A percentile compares a stretch with the other conserved stretches of the same genome.
Conservation (phyloP, 1,284 basidiomycete genomes). For the Rhodotorula sp. region DNA sequence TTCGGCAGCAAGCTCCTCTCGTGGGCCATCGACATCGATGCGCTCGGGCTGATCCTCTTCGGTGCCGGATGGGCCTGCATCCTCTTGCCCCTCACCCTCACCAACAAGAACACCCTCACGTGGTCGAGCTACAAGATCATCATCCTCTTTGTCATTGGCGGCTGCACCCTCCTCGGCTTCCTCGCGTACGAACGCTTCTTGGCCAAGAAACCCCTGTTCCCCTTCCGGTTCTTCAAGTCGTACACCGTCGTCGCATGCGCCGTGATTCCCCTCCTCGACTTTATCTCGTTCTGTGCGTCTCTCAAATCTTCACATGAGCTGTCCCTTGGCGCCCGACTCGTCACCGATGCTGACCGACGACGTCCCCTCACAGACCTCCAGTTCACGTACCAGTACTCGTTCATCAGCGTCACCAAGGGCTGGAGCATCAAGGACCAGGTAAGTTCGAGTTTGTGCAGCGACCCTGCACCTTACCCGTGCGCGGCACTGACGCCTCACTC, state of each 20-base stretch:
- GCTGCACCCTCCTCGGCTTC: slow-evolving; percentile 51
- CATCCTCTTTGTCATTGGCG: slow-evolving; percentile 52
- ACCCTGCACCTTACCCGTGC: too few species aligned
- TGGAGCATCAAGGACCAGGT: slow-evolving; percentile 38
- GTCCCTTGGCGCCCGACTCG: background rate
- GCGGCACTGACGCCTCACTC: too few species aligned
- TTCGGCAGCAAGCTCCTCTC: slow-evolving; percentile 5
- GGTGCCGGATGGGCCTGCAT: slow-evolving; percentile 57
- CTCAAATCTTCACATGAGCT: background rate
- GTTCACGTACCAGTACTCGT: slow-evolving; percentile 42
- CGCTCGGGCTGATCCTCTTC: slow-evolving; percentile 66
- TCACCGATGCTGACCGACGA: background rate
- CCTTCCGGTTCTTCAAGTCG: slow-evolving; percentile 48
- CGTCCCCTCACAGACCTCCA: slow-evolving; percentile 41
- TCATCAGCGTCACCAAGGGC: slow-evolving; percentile 21
- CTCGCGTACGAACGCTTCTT: slow-evolving; percentile 52
- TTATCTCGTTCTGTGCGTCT: slow-evolving; percentile 42
- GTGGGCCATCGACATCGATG: slow-evolving; percentile 58
- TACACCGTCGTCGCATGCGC: slow-evolving; percentile 48
- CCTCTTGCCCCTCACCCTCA: slow-evolving; percentile 66
- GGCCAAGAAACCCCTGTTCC: slow-evolving; percentile 53
- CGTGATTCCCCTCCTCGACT: slow-evolving; percentile 48
- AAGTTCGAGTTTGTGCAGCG: too few species aligned
- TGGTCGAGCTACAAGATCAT: slow-evolving; percentile 40
- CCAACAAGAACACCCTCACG: slow-evolving; percentile 48